These are phyloP conservation scores for Phytophthora citrophthora DNA, from an alignment of 352 stramenopile species.

Conservation along the genomic window DNA sequence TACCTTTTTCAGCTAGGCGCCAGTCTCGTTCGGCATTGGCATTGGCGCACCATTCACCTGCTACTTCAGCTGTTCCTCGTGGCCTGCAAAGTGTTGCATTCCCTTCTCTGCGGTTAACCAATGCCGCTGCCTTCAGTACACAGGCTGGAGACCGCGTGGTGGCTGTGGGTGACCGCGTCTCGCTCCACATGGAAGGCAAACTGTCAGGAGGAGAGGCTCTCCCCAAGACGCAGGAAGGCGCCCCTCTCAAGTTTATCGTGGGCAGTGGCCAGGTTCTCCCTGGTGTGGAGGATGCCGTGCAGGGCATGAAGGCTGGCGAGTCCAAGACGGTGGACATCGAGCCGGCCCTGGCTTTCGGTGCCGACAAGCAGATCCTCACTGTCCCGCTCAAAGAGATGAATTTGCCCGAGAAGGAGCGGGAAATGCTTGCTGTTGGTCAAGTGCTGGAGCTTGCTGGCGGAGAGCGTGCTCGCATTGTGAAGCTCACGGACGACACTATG, in stretches of 20 bases:
- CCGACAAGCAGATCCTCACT: conserved; percentile 63
- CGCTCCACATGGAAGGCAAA: conserved; percentile 68
- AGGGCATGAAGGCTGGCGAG: conserved; percentile 71
- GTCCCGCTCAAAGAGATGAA: conserved; percentile 80
- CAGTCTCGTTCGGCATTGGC: conserved; percentile 16
- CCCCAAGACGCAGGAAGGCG: conserved; percentile 52
- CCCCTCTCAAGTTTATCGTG: conserved; percentile 74
- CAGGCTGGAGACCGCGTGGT: conserved; percentile 26
- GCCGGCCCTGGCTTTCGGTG: conserved; percentile 72
- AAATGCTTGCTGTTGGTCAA: conserved; percentile 68
- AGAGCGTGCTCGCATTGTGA: conserved; percentile 68
- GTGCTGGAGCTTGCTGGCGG: conserved; percentile 66
- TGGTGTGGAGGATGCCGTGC: conserved; percentile 73
- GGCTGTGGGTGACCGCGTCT: conserved; percentile 72
- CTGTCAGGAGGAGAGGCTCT: conserved; percentile 68
- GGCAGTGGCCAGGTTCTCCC: conserved; percentile 72
- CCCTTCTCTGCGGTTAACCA: conserved; percentile 4
- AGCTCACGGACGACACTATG: conserved; percentile 70
- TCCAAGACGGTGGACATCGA: conserved; percentile 69
- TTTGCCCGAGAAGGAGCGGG: conserved; percentile 70
- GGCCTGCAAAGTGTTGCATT: conserved; percentile 16
- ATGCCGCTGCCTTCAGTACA: conserved; percentile 21
- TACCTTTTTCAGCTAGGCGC: conserved; percentile 3
- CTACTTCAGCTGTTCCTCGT: conserved; percentile 1
- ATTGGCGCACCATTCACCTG: conserved; percentile 6